Evolutionary conservation across 805 yeast genomes (phyloP), one percentile per base, ranked within the genome.

Genomic region (Saccharomycopsis capsularis): DNA sequence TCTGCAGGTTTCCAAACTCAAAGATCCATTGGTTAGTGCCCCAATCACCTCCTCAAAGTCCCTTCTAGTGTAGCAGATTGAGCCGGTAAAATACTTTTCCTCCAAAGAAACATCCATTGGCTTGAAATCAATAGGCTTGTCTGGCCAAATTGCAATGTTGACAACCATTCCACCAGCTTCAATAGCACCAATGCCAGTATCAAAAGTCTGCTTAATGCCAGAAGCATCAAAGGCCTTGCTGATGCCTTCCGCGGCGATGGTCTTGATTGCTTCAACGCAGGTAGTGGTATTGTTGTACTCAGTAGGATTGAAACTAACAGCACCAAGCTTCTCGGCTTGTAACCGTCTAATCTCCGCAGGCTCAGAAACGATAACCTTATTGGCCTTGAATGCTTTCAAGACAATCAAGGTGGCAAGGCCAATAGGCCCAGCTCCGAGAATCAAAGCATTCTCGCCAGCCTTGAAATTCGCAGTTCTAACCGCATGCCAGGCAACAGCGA

Each of bases 111-210:
- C 62, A 53, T 69, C 71, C 81, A 77, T 79, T 47, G 82, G 82
- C 54, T 68, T 68, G 58, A 71, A 74, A 15, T 65, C 66, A 23
- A 74, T 63, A 5, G 78, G 71, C 34, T 69, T 65, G 41, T 71
- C 68, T 19, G 81, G 78, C 83, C 84, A 81, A 40, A 81, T 75
- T 3, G 86, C 86, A 48, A 81, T 73, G 60, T 80, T 81, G 27
- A 78, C 76, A n/a, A 79, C 75, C 2, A 68, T 66, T 40, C 86
- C 86, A 53, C 75, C 70, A 4, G 76, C 72, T 1, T 72, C 65
- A 6, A 78, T 63, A 3, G 78, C 76, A 35, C 65, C 66, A 35
- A 81, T 59, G 3, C 78, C 75, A 3, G 81, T 69, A 42, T 68
- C 69, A 47, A 75, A 71, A 11, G 85, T 80, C 6, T 71, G 69